Conservation (phyloP, 2,329 filamentous ascomycete species). For the Colletotrichum incanum region DNA sequence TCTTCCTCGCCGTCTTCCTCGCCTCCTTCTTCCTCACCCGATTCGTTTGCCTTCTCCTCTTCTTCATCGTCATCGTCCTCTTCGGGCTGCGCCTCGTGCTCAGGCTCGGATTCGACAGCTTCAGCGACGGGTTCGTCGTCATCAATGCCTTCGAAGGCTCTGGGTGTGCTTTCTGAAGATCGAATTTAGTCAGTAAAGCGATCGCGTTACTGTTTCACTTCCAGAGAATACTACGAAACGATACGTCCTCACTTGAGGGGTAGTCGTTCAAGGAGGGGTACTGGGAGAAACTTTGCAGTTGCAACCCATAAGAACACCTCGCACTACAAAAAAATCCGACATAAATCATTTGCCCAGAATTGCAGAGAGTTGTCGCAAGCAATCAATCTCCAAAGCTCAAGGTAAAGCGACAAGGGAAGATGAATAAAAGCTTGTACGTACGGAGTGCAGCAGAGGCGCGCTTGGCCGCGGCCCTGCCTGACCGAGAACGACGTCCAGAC, state of each 20-base stretch:
- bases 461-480: constrained; percentile 68
- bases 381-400: background rate
- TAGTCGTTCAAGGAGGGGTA: constrained; percentile 17
- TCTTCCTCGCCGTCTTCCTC: constrained; percentile 69
- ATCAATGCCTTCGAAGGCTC: constrained; percentile 55
- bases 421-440: constrained; percentile 51
- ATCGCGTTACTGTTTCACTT: background rate
- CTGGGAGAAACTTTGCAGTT: background rate
- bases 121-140: constrained; percentile 60
- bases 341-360: constrained; percentile 45
- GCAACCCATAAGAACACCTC: too few relatives aligned
- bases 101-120: constrained; percentile 47
- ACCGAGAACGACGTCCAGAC: constrained; percentile 52
- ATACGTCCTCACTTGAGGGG: background rate
- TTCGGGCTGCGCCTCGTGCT: constrained; percentile 45
- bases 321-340: constrained; percentile 34
- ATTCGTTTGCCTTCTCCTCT: constrained; percentile 55
- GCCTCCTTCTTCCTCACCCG: constrained; percentile 62
- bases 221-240: too few relatives aligned
- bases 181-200: background rate
- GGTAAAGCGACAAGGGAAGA: constrained; percentile 10
- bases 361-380: constrained; percentile 27
- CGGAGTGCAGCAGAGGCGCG: constrained; percentile 68
- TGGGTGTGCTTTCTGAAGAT: constrained; percentile 59
- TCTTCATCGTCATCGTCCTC: constrained; percentile 63